Evolutionary conservation across 108 stramenopile genomes (phyloP).

Genomic region (Hondaea fermentalgiana): DNA sequence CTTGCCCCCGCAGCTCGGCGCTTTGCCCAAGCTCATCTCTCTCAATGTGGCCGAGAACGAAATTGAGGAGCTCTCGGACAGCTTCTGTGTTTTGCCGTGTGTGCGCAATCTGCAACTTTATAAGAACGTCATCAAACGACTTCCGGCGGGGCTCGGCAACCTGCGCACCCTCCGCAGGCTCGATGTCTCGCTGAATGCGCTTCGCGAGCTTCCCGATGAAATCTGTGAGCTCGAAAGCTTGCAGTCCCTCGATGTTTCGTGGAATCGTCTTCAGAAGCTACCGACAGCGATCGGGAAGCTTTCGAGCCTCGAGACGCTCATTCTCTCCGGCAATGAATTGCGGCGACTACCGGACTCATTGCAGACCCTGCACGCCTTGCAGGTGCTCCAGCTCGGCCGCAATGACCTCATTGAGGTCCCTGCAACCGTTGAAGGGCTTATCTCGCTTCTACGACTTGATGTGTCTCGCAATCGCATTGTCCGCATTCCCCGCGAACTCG

Average conservation of each 20-base stretch:
- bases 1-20: background rate
- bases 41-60: background rate
- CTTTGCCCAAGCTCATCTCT: background rate
- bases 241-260: background rate
- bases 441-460: background rate
- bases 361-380: background rate
- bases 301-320: background rate
- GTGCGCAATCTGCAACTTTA: background rate
- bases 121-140: background rate
- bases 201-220: background rate
- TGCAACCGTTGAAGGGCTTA: background rate
- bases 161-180: background rate
- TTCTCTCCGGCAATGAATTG: background rate
- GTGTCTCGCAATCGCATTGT: conserved; percentile 12
- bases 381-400: background rate
- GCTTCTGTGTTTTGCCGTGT: background rate
- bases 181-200: conserved; percentile 7
- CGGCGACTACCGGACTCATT: background rate
- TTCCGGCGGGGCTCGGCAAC: background rate
- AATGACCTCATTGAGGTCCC: background rate
- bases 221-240: background rate
- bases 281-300: background rate
- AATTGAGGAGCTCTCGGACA: background rate
- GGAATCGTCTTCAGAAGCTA: conserved; percentile 5
- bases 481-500: background rate